Conservation (phyloP, 129 eudicot genomes). For the Artemisia annua region DNA sequence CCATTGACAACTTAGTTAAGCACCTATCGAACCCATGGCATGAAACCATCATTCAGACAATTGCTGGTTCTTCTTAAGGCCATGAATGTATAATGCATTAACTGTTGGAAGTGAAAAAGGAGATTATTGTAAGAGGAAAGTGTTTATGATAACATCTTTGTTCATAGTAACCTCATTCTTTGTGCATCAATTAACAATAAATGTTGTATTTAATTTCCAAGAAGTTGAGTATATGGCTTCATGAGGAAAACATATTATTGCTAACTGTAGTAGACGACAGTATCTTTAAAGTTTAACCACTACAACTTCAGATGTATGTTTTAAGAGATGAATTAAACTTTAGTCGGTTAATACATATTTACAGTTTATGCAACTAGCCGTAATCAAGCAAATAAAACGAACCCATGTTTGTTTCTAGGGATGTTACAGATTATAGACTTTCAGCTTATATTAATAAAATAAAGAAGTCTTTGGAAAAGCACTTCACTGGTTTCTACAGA, state of each 20-base stretch:
- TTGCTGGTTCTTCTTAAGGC: constrained; percentile 44
- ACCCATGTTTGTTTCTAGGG: too few species aligned
- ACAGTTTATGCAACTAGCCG: too few species aligned
- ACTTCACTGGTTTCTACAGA: too few species aligned
- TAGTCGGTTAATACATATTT: too few species aligned
- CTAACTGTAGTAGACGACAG: not conserved
- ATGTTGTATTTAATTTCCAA: not conserved
- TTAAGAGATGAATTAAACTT: too few species aligned
- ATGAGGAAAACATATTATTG: not conserved
- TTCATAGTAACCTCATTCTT: constrained; percentile 9
- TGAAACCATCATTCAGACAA: constrained; percentile 73
- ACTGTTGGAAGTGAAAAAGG: not conserved
- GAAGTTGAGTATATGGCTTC: too few species aligned
- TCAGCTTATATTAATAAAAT: too few species aligned
- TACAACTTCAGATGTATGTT: too few species aligned
- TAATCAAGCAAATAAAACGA: too few species aligned
- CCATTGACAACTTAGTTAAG: constrained; percentile 71
- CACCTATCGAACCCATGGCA: constrained; percentile 94
- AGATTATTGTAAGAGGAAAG: constrained; percentile 4
- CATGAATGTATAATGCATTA: not conserved
- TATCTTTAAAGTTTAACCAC: too few species aligned
- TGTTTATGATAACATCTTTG: constrained; percentile 1
- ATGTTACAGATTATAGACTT: too few species aligned
- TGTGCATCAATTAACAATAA: not conserved
- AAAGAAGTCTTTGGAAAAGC: too few species aligned